Evolutionary conservation across 1,139 yeast species (phyloP), one percentile per base, ranked within the genome.

Genomic region (Candida sojae): DNA sequence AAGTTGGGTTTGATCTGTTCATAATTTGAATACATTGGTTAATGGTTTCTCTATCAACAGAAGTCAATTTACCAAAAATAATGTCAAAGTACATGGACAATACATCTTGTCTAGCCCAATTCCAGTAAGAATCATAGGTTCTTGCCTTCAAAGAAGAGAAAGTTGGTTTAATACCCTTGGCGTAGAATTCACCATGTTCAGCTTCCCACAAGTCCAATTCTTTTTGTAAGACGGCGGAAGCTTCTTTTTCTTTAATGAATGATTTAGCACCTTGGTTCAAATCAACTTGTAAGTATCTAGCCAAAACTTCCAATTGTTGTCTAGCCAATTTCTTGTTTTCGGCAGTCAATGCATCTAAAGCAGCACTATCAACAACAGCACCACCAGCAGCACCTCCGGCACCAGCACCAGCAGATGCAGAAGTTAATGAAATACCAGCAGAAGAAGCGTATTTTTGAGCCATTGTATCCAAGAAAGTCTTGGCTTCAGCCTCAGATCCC

Each of bases 21-120:
- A 93, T 92, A 68, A 93, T 89, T 70, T 91, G 91, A 63, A 93
- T 92, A 71, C 99, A 96, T 69, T 92, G 96, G 57, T 92, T 83
- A 53, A 93, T 96, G 55, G 96, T 91, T 75, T 93, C 97, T 68
- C 99, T 86, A 67, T 93, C 98, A 57, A 93, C 87, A 51, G 90
- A 86, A 43, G 86, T 84, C 59, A 93, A 80, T 57, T 89, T 86
- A 64, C 99, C 99, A 68, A 93, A 95, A 61, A 93, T 90, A 61
- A 93, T 90, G 71, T 93, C 97, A 67, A 83, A 93, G 75, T 90
- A 93, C 91, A 93, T 87, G 46, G 92, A 84, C 59, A 93, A 75
- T 53, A 95, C 88, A 68, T 95, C 97, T 76, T 93, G 99, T 73
- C 97, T 88, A 42, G 98, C 97, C 99, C 99, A 93, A 72, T 95